These are phyloP conservation scores for Saturnispora saitoi DNA, from an alignment of 805 yeast genomes.

Conservation along the genomic window DNA sequence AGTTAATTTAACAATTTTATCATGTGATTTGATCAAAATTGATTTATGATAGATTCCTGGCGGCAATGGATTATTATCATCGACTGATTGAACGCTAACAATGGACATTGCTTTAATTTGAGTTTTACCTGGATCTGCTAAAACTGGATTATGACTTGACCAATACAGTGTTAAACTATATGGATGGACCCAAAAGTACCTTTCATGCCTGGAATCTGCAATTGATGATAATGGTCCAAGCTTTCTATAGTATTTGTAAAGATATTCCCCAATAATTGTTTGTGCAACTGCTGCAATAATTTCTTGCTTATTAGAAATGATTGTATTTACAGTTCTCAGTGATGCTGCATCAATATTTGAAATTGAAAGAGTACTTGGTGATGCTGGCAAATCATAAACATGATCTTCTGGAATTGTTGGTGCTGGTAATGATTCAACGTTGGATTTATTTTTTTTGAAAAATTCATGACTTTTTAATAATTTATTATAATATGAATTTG, in stretches of 20 bases:
- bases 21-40: constrained; percentile 59
- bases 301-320: constrained; percentile 58
- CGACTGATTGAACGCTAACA: constrained; percentile 65
- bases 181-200: constrained; percentile 96
- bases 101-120: constrained; percentile 78
- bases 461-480: constrained; percentile 37
- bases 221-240: constrained; percentile 67
- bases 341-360: constrained; percentile 16
- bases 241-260: constrained; percentile 76
- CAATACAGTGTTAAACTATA: constrained; percentile 85
- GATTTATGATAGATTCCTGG: constrained; percentile 83
- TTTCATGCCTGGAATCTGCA: constrained; percentile 75
- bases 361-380: constrained; percentile 5
- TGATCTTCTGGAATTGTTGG: constrained; percentile 13
- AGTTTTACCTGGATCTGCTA: constrained; percentile 55
- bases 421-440: background rate
- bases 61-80: constrained; percentile 80
- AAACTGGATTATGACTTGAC: constrained; percentile 74
- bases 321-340: constrained; percentile 39
- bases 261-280: constrained; percentile 85
- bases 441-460: constrained; percentile 20
- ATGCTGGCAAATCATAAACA: constrained; percentile 10
- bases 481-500: constrained; percentile 54
- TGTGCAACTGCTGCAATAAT: constrained; percentile 85
- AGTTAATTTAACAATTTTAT: constrained; percentile 64